Conservation (phyloP, 78 protist genomes). For the Dictyostelium purpureum region DNA sequence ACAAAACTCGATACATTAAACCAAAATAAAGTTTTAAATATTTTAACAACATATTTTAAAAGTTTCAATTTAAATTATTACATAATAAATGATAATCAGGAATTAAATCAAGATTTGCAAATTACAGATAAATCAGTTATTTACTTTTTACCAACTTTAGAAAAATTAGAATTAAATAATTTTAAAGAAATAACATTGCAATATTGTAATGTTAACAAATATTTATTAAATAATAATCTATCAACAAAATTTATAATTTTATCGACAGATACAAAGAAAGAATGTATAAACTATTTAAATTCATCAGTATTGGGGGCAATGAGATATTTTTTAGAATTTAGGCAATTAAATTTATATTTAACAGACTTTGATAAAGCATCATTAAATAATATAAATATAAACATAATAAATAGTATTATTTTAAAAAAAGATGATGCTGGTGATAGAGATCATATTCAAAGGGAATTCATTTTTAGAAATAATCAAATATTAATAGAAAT, state of each 20-base stretch:
- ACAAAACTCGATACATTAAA: neutral
- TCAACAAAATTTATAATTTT: neutral
- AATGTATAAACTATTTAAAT: neutral
- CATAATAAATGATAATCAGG: too few relatives aligned
- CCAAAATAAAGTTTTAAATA: too few relatives aligned
- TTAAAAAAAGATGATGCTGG: too few relatives aligned
- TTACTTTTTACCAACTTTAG: neutral
- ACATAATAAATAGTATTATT: too few relatives aligned
- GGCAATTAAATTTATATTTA: too few relatives aligned
- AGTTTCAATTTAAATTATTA: too few relatives aligned
- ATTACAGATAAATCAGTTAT: neutral
- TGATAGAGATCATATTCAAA: too few relatives aligned
- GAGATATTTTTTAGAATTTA: constrained; percentile 12
- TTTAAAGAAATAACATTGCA: neutral
- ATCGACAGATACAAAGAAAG: neutral
- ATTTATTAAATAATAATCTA: neutral
- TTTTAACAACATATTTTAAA: neutral
- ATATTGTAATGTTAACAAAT: neutral
- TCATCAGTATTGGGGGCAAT: constrained; percentile 3
- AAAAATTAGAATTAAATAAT: neutral
- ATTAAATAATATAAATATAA: too few relatives aligned
- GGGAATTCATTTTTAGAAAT: too few relatives aligned
- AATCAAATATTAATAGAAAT: too few relatives aligned
- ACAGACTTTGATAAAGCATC: too few relatives aligned
- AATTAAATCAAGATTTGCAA: neutral